phyloP scores from a whole-genome alignment of 768 basidiomycete species.

The Panaeolus papilionaceus region DNA sequence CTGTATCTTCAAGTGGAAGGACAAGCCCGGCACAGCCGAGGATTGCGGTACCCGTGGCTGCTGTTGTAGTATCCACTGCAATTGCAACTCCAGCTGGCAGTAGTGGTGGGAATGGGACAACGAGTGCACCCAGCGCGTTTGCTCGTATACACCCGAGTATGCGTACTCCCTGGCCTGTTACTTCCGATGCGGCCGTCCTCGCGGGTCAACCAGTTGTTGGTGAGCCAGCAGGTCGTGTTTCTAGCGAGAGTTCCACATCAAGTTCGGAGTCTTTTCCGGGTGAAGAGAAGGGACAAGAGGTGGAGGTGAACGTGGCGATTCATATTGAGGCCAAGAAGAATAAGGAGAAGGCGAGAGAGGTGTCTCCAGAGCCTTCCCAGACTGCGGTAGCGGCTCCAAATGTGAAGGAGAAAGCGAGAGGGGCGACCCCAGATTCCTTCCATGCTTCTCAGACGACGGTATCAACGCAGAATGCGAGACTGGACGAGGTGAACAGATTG shows the following conservation, averaged over 20 bases:
- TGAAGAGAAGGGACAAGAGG: neutral
- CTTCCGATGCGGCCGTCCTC: neutral
- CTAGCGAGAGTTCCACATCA: neutral
- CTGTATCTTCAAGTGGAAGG: neutral
- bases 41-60: neutral
- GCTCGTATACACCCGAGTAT: conserved; percentile 4
- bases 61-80: neutral
- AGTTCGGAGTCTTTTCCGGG: neutral
- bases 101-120: neutral
- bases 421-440: neutral
- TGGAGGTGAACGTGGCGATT: neutral
- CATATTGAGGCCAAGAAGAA: neutral
- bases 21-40: neutral
- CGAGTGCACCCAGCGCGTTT: conserved; percentile 5
- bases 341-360: neutral
- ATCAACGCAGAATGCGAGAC: neutral
- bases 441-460: neutral
- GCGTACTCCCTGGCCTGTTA: conserved; percentile 3
- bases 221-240: neutral
- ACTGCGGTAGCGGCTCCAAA: too few species aligned
- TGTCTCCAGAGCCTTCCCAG: neutral
- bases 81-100: neutral
- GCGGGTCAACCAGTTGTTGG: neutral
- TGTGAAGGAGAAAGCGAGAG: neutral
- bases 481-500: neutral